Base-by-base conservation (phyloP, 805 yeast species). In the Candida xiaguanensis region DNA sequence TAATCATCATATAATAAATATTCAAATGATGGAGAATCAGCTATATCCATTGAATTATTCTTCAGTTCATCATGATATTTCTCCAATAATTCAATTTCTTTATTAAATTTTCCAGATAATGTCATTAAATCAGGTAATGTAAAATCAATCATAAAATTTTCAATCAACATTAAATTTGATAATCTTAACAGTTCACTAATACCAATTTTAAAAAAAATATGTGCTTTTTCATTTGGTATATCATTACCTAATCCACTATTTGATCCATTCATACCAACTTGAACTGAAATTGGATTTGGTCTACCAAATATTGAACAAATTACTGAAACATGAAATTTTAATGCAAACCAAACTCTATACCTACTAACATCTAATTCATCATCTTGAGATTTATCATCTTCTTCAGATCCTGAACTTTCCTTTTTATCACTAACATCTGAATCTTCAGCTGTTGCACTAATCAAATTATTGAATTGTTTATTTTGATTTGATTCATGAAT, bases 211-310 rank as follows among this genome's bases (percentile, higher is more conserved):
- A 72, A 44, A 12, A 59, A 45, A n/a, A 58, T 56, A 28, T 59
- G 61, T 2, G 62, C 58, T 19, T 49, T 51, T 15, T 49, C 50
- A 23, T 48, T 46, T 22, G 45, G 47, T 3, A 39, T 23, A n/a
- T 26, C 22, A 22, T 12, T 9, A 20, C 28, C 27, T 20, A 27
- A 16, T 8, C 25, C 32, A 31, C 39, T 34, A 17, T 28, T 19
- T 4, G 39, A 22, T 11, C 30, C 26, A 20, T 20, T 58, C 45
- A 39, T 55, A 41, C 59, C 58, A 9, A 65, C 65, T 45, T 64
- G 71, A 23, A 67, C 53, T 1, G 77, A 68, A 8, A 75, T 74
- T 1, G 80, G 80, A 44, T 74, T 75, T 3, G 80, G 80, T 45
- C 80, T 58, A 7, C 80, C 79, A 18, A 74, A 56, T 12, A 74